A percentile compares a stretch with the other conserved stretches of the same genome.
These are phyloP conservation scores for Epichloe scottii DNA, from an alignment of 2,329 filamentous ascomycete species.

Conservation along the genomic window DNA sequence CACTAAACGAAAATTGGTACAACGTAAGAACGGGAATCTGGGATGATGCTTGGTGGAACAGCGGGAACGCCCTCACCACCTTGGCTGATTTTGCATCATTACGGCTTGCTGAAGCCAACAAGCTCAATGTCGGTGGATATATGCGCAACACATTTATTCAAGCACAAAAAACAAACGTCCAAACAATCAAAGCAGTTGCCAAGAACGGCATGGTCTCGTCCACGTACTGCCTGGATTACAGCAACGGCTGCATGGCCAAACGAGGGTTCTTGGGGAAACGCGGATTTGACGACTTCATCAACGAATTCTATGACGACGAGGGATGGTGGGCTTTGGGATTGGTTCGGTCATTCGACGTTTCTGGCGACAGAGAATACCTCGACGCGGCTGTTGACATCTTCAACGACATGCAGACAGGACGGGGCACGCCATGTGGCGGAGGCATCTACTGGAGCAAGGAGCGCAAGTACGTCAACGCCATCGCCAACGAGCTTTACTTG, in stretches of 20 bases:
- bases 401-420: constrained; percentile 40
- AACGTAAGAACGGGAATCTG: constrained; percentile 47
- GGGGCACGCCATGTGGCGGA: constrained; percentile 35
- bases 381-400: constrained; percentile 40
- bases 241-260: constrained; percentile 18
- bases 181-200: constrained; percentile 25
- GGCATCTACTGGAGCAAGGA: constrained; percentile 46
- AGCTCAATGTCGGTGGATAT: constrained; percentile 26
- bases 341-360: constrained; percentile 44
- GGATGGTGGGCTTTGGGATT: constrained; percentile 52
- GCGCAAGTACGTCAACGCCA: constrained; percentile 37
- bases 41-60: constrained; percentile 61
- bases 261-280: constrained; percentile 21
- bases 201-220: constrained; percentile 25
- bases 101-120: constrained; percentile 20
- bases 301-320: constrained; percentile 46
- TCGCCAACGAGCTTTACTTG: constrained; percentile 46
- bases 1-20: constrained; percentile 48
- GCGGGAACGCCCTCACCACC: constrained; percentile 52
- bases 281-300: constrained; percentile 30
- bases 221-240: constrained; percentile 21
- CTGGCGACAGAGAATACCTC: constrained; percentile 38
- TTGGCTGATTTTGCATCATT: constrained; percentile 40
- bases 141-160: constrained; percentile 33
- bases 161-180: constrained; percentile 28